Evolutionary conservation across 257 asterid genomes (phyloP), one percentile per base, ranked within the genome.

Genomic region (Petunia secreta): DNA sequence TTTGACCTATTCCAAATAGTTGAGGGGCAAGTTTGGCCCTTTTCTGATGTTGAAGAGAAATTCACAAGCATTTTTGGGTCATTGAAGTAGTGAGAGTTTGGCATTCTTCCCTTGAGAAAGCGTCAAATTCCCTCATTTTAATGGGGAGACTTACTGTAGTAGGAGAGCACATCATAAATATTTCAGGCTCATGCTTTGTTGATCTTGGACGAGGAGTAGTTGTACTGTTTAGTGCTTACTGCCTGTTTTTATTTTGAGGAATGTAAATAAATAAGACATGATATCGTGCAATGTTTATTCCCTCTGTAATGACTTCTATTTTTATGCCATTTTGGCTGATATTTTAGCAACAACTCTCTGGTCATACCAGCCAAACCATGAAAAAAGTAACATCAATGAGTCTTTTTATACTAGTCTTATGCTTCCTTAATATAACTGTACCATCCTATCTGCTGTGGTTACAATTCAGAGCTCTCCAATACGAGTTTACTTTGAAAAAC

Each of bases 31-130:
- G 25, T 25, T 25, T 25, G 25, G 25, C 25, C 25, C 25, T 25
- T 25, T 25, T 25, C 25, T 25, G 25, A 50, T 11, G 62, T 25
- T 50, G 62, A 64, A 64, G 82, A 54, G 48, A 11, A 53, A 16
- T 55, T 65, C 36, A 65, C 39, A 3, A 3, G 37, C 78, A 80
- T 7, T 60, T 84, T 84, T 36, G 79, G 83, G 69, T 86, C 83
- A 37, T 82, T 80, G 82, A 86, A 84, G 75, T 86, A 86, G 46
- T 76, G 37, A 48, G 2, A 80, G 78, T 82, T 82, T 36, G 55
- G 67, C 16, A 84, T 69, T 66, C 85, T 85, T 71, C 75, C 60
- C 83, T 87, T 80, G 79, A 62, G 79, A 66, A 34, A 48, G 54
- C n/a, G 36, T 64, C 14, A 76, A 53, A 14, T 53, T 43, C 66